These are phyloP conservation scores for Purpureocillium lavendulum DNA, from an alignment of 2,329 filamentous ascomycete genomes.

Conservation along the genomic window DNA sequence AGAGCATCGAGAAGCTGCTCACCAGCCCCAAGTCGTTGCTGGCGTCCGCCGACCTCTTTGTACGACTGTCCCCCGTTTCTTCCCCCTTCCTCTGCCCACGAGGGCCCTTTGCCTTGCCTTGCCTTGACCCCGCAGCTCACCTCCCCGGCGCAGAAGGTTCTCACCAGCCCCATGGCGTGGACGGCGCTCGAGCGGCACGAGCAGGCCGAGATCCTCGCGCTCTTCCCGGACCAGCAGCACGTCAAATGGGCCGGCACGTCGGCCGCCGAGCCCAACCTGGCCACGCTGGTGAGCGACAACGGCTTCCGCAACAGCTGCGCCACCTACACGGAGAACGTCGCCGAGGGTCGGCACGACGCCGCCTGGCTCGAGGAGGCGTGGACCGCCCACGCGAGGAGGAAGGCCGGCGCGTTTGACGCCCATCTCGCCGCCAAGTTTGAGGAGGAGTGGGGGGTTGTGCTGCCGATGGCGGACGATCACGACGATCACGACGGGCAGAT, in stretches of 20 bases:
- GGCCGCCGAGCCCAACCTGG: constrained; percentile 31
- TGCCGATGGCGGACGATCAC: too few species aligned
- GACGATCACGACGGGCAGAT: too few species aligned
- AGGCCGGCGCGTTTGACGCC: constrained; percentile 40
- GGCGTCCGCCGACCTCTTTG: constrained; percentile 15
- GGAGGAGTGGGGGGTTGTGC: constrained; percentile 35
- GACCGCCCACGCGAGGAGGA: constrained; percentile 39
- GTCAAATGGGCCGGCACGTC: constrained; percentile 25
- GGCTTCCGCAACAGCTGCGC: constrained; percentile 38
- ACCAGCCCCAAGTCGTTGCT: constrained; percentile 28
- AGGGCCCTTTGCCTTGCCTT: too few species aligned
- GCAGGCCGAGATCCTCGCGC: constrained; percentile 24
- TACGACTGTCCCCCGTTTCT: background rate
- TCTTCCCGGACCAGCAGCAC: constrained; percentile 28
- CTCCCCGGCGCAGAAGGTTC: constrained; percentile 19
- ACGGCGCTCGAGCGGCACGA: constrained; percentile 23
- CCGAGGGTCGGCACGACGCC: constrained; percentile 39
- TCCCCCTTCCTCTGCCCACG: background rate
- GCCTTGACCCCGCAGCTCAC: too few species aligned
- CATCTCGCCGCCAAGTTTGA: constrained; percentile 36
- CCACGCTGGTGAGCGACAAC: constrained; percentile 35
- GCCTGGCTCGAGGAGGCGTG: constrained; percentile 46
- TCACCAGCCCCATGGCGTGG: constrained; percentile 30
- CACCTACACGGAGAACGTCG: constrained; percentile 36
- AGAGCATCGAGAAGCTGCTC: constrained; percentile 7